Conservation (phyloP, 768 basidiomycete genomes). For the Tricholomella constricta region DNA sequence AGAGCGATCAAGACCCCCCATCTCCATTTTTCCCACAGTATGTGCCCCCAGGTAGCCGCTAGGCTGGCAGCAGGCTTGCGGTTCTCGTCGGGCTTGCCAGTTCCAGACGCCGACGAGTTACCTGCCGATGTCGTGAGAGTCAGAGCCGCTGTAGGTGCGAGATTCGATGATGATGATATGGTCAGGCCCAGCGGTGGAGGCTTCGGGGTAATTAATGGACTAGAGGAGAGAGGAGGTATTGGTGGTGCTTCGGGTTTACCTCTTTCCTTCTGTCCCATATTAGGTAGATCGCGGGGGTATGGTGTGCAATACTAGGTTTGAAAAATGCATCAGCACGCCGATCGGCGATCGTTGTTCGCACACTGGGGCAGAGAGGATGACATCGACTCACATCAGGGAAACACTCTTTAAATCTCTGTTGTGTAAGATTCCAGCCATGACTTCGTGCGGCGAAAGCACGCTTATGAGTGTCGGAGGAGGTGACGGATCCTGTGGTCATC, state of each 20-base stretch:
- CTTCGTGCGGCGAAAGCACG: slow-evolving; percentile 72
- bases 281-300: slow-evolving; percentile 74
- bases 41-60: slow-evolving; percentile 61
- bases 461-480: slow-evolving; percentile 78
- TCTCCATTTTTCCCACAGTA: slow-evolving; percentile 84
- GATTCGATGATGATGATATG: slow-evolving; percentile 6
- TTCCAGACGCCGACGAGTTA: neutral
- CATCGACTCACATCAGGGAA: slow-evolving; percentile 78
- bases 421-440: slow-evolving; percentile 83
- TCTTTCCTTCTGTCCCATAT: slow-evolving; percentile 86
- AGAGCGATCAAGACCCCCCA: slow-evolving; percentile 79
- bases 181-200: neutral
- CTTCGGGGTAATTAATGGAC: slow-evolving; percentile 8
- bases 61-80: slow-evolving; percentile 45
- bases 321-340: slow-evolving; percentile 7
- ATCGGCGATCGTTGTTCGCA: neutral
- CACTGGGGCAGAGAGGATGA: neutral
- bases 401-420: slow-evolving; percentile 81
- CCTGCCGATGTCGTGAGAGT: slow-evolving; percentile 1
- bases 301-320: slow-evolving; percentile 65
- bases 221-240: slow-evolving; percentile 16
- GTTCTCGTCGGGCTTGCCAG: slow-evolving; percentile 27
- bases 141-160: slow-evolving; percentile 9
- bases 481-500: slow-evolving; percentile 94
- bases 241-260: slow-evolving; percentile 45